Evolutionary conservation across 257 asterid genomes (phyloP).

Genomic region (Nicotiana tomentosiformis): DNA sequence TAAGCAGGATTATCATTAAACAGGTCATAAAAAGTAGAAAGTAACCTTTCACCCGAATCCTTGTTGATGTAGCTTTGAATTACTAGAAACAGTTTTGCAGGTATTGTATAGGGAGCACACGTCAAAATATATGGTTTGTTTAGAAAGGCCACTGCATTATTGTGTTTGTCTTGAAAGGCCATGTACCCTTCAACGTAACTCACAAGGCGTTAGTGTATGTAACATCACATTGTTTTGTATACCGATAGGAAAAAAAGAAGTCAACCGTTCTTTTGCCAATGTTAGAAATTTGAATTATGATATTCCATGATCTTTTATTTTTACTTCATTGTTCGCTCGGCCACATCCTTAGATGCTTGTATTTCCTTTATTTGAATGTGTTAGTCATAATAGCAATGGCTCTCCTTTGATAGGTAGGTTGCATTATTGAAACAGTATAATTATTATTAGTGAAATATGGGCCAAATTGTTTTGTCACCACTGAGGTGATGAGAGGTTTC

Average conservation of each 20-base stretch:
- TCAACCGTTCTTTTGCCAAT: too few species aligned
- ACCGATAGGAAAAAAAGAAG: too few species aligned
- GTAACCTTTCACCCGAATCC: not conserved
- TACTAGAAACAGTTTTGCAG: not conserved
- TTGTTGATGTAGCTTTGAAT: not conserved
- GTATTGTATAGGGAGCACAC: not conserved
- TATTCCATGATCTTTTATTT: too few species aligned
- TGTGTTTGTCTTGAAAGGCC: not conserved
- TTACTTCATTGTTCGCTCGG: too few species aligned
- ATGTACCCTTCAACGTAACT: not conserved
- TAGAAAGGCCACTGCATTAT: not conserved
- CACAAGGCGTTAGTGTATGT: constrained; percentile 4
- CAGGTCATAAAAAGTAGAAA: too few species aligned
- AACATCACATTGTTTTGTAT: not conserved
- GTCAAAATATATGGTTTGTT: too few species aligned
- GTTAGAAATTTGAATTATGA: too few species aligned
- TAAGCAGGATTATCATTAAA: too few species aligned
- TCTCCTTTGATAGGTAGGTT: not conserved
- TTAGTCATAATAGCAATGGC: not conserved
- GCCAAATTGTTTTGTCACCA: not conserved
- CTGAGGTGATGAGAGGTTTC: not conserved
- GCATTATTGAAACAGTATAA: constrained; percentile 9
- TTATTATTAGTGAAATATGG: not conserved
- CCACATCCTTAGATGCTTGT: not conserved
- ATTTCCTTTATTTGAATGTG: not conserved